Conservation (phyloP, 225 moss, liverwort and hornwort genomes). For the Polytrichum formosum region DNA sequence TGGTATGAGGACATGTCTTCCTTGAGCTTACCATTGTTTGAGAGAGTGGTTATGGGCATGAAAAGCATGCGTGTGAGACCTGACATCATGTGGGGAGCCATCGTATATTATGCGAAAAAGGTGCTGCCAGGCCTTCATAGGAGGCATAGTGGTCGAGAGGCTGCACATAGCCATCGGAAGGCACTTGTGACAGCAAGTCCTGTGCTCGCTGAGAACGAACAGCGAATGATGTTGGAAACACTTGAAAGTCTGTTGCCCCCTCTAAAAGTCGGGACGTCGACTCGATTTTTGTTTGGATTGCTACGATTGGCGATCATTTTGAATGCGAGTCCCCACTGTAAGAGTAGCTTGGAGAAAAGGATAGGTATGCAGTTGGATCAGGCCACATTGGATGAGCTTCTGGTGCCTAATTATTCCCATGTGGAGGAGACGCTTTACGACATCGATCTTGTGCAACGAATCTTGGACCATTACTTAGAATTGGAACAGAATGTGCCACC, state of each 20-base stretch:
- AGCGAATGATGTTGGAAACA: constrained; percentile 46
- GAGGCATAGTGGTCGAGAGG: constrained; percentile 53
- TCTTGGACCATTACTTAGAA: constrained; percentile 50
- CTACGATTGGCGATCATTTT: constrained; percentile 55
- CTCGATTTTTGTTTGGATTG: constrained; percentile 56
- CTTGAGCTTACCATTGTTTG: constrained; percentile 39
- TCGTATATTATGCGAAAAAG: constrained; percentile 56
- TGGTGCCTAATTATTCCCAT: constrained; percentile 65
- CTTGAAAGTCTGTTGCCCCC: constrained; percentile 47
- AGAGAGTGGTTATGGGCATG: constrained; percentile 49
- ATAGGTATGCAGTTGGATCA: constrained; percentile 68
- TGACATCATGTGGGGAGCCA: constrained; percentile 55
- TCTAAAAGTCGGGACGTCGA: constrained; percentile 36
- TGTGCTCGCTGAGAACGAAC: constrained; percentile 39
- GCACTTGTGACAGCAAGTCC: constrained; percentile 24
- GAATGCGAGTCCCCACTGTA: constrained; percentile 49
- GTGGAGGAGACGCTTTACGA: constrained; percentile 63
- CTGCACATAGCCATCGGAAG: constrained; percentile 33
- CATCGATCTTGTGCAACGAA: constrained; percentile 55
- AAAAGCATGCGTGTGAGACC: constrained; percentile 32
- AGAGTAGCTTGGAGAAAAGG: constrained; percentile 53
- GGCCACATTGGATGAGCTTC: constrained; percentile 57
- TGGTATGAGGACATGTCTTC: constrained; percentile 55
- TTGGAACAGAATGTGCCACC: constrained; percentile 47
- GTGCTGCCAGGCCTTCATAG: constrained; percentile 55